Evolutionary conservation across 2,329 filamentous ascomycete species (phyloP), one percentile per base, ranked within the genome.

Genomic region (Fusarium sp.): DNA sequence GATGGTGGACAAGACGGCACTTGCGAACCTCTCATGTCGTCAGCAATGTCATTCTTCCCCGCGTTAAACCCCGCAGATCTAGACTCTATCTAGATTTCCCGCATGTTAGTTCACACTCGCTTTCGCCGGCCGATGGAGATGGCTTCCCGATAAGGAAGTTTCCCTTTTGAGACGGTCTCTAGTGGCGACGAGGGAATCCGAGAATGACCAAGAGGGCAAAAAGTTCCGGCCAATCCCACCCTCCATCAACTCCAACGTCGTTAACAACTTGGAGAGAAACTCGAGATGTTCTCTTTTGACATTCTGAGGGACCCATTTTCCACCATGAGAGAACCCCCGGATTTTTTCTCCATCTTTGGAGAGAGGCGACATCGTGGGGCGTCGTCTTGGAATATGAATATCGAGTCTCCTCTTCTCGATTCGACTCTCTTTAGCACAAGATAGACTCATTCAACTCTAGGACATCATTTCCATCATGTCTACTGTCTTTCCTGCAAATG

Each of bases 401-500:
- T 69, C 25, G 59, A 66, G 33, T 27, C 33, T 35, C 66, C 25
- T 57, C 33, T 52, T 57, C 62, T 56, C 12, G 7, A 33, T 15
- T 25, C 14, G 4, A 12, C 7, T 45, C 10, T 22, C n/a, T 22
- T 14, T 58, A 22, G 45, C 45, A 64, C 17, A 40, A 25, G 22
- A 27, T n/a, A 38, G 20, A 52, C 25, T 9, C 47, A 20, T 35
- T 50, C 57, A 59, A 30, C 30, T 33, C 10, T 22, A 40, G 14
- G 60, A 37, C 25, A 35, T 20, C 20, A 20, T 12, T 20, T 20
- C 59, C 69, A 68, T 45, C 56, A 77, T 77, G 76, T 59, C 76
- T 63, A 72, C 54, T 61, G 33, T 64, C 35, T 73, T 77, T 65
- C n/a, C 74, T 27, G 20, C 78, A 56, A 62, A 79, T 30, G 63